Base-by-base conservation (phyloP, 2,329 filamentous ascomycete species). In the Epichloe festucae region DNA sequence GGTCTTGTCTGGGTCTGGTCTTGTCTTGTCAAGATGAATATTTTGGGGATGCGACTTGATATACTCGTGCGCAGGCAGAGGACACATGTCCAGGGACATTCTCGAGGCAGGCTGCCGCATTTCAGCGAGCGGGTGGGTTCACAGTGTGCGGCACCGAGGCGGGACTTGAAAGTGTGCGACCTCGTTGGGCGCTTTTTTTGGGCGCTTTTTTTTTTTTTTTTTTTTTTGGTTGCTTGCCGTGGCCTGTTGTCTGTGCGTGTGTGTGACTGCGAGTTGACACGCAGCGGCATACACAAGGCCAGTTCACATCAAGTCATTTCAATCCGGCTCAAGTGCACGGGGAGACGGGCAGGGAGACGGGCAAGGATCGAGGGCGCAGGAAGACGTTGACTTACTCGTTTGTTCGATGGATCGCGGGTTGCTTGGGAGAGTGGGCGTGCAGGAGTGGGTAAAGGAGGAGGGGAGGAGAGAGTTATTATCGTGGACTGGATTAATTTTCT, bases 21-120 rank as follows among this genome's bases (percentile, higher is more conserved):
- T 44, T 12, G 31, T 41, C n/a, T 38, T 35, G 43, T 17, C 17
- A 46, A 21, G 38, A 50, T 10, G 31, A 17, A 35, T n/a, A 40
- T 42, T 43, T 52, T 35, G 39, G 47, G 46, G 43, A 50, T 51
- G 52, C 48, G 43, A 49, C 50, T 50, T 52, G 52, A 51, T 53
- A 53, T 55, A 49, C 42, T 52, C 41, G 44, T 51, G 52, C 54
- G 49, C 53, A 45, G 52, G 43, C 54, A 57, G 56, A 60, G 59
- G 59, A 60, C 59, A 60, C 57, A 52, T 57, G 58, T 59, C 52
- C 54, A 52, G 50, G 53, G 55, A 51, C 52, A 48, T 31, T 31
- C 3, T 31, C 3, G 31, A 31, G 31, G 31, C 31, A 27, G 52
- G 54, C 51, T 43, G 49, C 51, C 45, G 53, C 56, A 57, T 53